Percentiles rank a stretch among this genome's conserved stretches.
These are phyloP conservation scores for Chytridium lagenaria DNA, from an alignment of 371 early-diverging fungal species.

Conservation along the genomic window DNA sequence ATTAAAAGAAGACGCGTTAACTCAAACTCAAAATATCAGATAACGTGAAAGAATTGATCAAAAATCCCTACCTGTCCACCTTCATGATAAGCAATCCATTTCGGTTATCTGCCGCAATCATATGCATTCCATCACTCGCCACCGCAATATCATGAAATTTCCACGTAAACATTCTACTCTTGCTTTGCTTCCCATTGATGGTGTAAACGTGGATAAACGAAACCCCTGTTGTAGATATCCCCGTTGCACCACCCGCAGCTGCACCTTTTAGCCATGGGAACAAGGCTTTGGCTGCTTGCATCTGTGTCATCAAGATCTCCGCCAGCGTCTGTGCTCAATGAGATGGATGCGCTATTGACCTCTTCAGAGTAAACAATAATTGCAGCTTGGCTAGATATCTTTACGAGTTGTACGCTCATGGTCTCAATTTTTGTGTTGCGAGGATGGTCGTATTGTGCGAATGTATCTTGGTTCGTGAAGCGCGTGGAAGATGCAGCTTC, in stretches of 20 bases:
- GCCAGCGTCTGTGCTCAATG: background rate
- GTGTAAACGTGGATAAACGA: constrained; percentile 45
- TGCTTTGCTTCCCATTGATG: constrained; percentile 41
- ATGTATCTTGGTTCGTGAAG: constrained; percentile 54
- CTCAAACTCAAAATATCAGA: background rate
- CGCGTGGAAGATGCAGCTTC: constrained; percentile 61
- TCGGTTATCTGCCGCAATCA: constrained; percentile 40
- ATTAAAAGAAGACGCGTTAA: background rate
- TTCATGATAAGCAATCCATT: constrained; percentile 42
- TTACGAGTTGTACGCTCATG: constrained; percentile 41
- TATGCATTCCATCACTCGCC: constrained; percentile 29
- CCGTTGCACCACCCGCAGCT: constrained; percentile 1
- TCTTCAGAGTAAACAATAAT: constrained; percentile 52
- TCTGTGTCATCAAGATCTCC: background rate
- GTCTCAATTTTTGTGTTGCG: constrained; percentile 24
- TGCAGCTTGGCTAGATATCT: constrained; percentile 41
- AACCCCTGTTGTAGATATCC: background rate
- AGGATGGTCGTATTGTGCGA: constrained; percentile 49
- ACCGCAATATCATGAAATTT: constrained; percentile 32
- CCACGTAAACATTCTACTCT: constrained; percentile 34
- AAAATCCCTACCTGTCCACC: constrained; percentile 27
- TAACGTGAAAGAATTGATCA: background rate
- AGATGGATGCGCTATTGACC: background rate
- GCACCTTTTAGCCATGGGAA: background rate
- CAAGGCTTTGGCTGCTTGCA: background rate